Evolutionary conservation across 805 yeast species (phyloP), one percentile per base, ranked within the genome.

Genomic region (Saccharomycopsis capsularis): DNA sequence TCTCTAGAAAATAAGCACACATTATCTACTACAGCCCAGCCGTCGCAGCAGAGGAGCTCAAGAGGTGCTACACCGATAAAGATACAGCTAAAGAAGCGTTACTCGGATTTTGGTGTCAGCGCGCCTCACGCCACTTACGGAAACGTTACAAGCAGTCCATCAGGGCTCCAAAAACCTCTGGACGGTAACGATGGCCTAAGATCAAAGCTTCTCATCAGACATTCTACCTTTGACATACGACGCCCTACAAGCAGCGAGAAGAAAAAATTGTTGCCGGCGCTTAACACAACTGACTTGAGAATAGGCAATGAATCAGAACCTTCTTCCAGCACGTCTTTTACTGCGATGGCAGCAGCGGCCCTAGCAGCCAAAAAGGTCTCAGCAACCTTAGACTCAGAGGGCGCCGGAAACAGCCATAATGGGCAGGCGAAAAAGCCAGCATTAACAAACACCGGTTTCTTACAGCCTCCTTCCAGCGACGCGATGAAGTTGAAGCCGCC

Each of bases 341-440:
- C 52, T 15, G 58, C 56, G 27, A 40, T 40, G 11, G 32, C 46
- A 18, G 56, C 46, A 3, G 40, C 48, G 15, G 50, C 48, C 7
- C 46, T 44, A 4, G 57, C 45, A 21, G 52, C 45, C 25, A 49
- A 42, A 19, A 45, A 27, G 5, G 49, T 35, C 16, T 55, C 44
- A 9, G 51, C 38, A 13, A 53, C 36, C 15, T 36, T 18, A 40
- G 44, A 42, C 23, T 44, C 45, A 44, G 19, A 30, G 36, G 37
- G 27, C n/a, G 5, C 15, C 27, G 32, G 43, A 35, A n/a, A 52
- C 44, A 32, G 46, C 39, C 21, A 49, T 36, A 11, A 48, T 40
- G 18, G 35, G 36, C 27, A 52, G 15, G 32, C 30, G 4, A 23
- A 24, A 19, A 24, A 25, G n/a, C 38, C 38, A 5, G 19, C 19